Evolutionary conservation across 345 rosid species (phyloP).

Genomic region (Sonneratia caseolaris): DNA sequence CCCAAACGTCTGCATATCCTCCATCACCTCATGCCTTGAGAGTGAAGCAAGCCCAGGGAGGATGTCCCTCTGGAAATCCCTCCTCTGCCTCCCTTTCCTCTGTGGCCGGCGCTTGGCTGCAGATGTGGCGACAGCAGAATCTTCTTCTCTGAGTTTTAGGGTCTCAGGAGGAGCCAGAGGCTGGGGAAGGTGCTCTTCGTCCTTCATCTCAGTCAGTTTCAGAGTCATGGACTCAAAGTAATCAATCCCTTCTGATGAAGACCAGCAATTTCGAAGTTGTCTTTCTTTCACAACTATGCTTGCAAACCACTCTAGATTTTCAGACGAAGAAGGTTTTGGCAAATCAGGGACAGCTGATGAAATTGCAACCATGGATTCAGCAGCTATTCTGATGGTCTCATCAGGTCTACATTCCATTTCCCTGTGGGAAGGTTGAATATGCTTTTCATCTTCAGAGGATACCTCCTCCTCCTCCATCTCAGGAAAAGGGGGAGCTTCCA

Average conservation of each 20-base stretch:
- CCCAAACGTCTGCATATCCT: slow-evolving; percentile 85
- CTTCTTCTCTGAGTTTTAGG: slow-evolving; percentile 42
- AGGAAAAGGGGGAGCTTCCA: slow-evolving; percentile 58
- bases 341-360: slow-evolving; percentile 30
- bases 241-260: slow-evolving; percentile 48
- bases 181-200: slow-evolving; percentile 84
- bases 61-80: slow-evolving; percentile 97
- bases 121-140: slow-evolving; percentile 27
- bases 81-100: slow-evolving; percentile 62
- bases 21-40: slow-evolving; percentile 82
- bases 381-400: slow-evolving; percentile 45
- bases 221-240: slow-evolving; percentile 79
- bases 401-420: slow-evolving; percentile 23
- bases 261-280: slow-evolving; percentile 6
- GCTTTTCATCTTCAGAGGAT: slow-evolving; percentile 24
- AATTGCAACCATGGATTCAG: slow-evolving; percentile 70
- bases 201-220: slow-evolving; percentile 45
- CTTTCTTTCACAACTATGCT: slow-evolving; percentile 30
- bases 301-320: slow-evolving; percentile 71
- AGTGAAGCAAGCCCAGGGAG: slow-evolving; percentile 85
- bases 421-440: slow-evolving; percentile 14
- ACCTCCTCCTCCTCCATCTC: slow-evolving; percentile 40
- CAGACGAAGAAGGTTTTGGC: slow-evolving; percentile 26
- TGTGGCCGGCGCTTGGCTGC: slow-evolving; percentile 37
- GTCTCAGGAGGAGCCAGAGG: slow-evolving; percentile 29